These are phyloP conservation scores for Apophysomyces ossiformis DNA, from an alignment of 371 early-diverging fungal genomes.

Conservation along the genomic window DNA sequence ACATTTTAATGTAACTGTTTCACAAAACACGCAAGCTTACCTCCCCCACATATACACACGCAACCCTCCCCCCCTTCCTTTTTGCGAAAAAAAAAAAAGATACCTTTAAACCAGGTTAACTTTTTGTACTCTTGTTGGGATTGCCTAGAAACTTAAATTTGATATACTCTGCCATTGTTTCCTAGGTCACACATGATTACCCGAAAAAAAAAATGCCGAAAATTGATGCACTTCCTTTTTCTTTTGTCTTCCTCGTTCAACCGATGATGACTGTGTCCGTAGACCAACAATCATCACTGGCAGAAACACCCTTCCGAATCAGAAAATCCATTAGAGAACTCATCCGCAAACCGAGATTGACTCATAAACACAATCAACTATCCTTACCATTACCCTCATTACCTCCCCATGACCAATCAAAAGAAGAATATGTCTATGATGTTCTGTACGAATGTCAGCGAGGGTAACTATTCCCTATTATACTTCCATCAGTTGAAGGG, in stretches of 20 bases:
- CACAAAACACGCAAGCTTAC: no score
- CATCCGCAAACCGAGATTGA: slow-evolving; percentile 30
- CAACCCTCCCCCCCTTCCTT: neutral
- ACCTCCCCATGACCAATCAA: slow-evolving; percentile 28
- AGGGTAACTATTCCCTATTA: slow-evolving; percentile 37
- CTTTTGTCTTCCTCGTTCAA: no score
- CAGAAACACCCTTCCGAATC: slow-evolving; percentile 33
- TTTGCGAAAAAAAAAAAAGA: neutral
- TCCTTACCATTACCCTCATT: slow-evolving; percentile 38
- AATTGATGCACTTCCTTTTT: slow-evolving; percentile 5
- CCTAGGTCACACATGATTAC: neutral
- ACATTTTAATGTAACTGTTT: no score
- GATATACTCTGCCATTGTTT: neutral
- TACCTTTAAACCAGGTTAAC: neutral
- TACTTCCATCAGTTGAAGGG: slow-evolving; percentile 1
- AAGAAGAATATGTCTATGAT: slow-evolving; percentile 50
- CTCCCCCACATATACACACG: neutral
- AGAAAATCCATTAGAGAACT: slow-evolving; percentile 42
- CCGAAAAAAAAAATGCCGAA: slow-evolving; percentile 2
- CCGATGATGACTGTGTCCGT: neutral
- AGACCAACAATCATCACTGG: slow-evolving; percentile 1
- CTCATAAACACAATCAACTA: slow-evolving; percentile 16
- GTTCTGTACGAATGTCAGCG: slow-evolving; percentile 58
- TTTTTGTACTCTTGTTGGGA: no score
- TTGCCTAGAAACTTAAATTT: no score